Evolutionary conservation across 257 asterid genomes (phyloP).

Genomic region (Solanum phureja): DNA sequence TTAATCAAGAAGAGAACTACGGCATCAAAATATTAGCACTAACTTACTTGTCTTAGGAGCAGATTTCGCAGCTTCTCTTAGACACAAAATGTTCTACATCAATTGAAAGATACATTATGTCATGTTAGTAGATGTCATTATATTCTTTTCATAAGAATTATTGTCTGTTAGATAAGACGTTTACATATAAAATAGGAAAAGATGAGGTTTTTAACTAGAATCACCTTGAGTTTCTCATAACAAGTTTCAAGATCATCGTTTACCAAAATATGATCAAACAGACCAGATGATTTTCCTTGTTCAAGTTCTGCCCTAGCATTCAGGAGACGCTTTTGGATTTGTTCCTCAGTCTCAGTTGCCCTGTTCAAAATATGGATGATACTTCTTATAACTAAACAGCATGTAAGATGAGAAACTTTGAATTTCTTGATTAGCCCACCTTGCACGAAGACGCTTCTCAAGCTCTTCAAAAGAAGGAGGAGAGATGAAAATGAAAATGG

Average conservation of each 20-base stretch:
- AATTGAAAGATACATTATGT: not conserved
- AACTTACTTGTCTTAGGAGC: slow-evolving; percentile 39
- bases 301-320: slow-evolving; percentile 76
- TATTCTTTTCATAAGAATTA: not conserved
- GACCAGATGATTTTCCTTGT: slow-evolving; percentile 59
- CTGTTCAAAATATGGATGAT: slow-evolving; percentile 18
- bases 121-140: not conserved
- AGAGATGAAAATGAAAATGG: slow-evolving; percentile 80
- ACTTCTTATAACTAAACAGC: not conserved
- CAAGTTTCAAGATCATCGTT: slow-evolving; percentile 69
- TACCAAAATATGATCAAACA: slow-evolving; percentile 71
- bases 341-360: slow-evolving; percentile 91
- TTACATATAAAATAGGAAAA: not conserved
- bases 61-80: slow-evolving; percentile 21
- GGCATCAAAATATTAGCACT: not conserved
- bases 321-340: slow-evolving; percentile 73
- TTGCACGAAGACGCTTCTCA: slow-evolving; percentile 96
- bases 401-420: not conserved
- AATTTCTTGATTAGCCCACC: slow-evolving; percentile 41
- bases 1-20: not conserved
- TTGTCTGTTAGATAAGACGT: not conserved
- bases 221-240: slow-evolving; percentile 71
- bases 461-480: slow-evolving; percentile 95
- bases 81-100: slow-evolving; percentile 49
- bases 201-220: not conserved